Evolutionary conservation across 1,284 basidiomycete species (phyloP).

Genomic region (Ceratobasidium sp.): DNA sequence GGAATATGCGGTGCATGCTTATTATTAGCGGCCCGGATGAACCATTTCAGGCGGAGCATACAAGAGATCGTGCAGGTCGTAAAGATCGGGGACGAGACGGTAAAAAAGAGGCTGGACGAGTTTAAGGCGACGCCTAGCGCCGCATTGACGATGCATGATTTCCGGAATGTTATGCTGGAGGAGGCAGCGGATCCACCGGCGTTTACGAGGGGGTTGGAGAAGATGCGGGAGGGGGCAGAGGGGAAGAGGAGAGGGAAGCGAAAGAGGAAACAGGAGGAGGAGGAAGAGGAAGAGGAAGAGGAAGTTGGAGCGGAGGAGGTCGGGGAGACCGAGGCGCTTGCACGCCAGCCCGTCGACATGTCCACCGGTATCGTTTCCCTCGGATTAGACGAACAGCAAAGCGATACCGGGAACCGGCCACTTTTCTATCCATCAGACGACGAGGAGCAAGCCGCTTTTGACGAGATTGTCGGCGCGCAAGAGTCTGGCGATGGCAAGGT

Average conservation of each 20-base stretch:
- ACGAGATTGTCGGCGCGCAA: constrained; percentile 47
- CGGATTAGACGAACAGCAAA: constrained; percentile 24
- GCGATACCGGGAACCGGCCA: constrained; percentile 47
- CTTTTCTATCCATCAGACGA: constrained; percentile 50
- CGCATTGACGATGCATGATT: constrained; percentile 88
- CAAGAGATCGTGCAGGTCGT: constrained; percentile 99
- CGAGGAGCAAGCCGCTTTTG: constrained; percentile 51
- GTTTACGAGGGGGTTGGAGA: constrained; percentile 80
- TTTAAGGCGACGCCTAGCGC: constrained; percentile 93
- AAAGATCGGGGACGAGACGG: constrained; percentile 95
- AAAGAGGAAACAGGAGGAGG: constrained; percentile 54
- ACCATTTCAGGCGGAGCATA: constrained; percentile 92
- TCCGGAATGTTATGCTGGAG: constrained; percentile 91
- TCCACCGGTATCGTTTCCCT: constrained; percentile 26
- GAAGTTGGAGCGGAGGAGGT: neutral
- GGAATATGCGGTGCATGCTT: constrained; percentile 98
- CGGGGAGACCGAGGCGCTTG: constrained; percentile 41
- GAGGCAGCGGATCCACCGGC: constrained; percentile 93
- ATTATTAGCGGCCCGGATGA: constrained; percentile 97
- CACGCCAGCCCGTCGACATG: constrained; percentile 34
- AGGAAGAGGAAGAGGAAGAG: constrained; percentile 53
- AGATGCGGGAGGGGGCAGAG: constrained; percentile 67
- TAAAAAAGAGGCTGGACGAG: constrained; percentile 95
- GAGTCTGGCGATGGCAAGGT: constrained; percentile 54
- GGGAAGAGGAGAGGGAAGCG: constrained; percentile 52